These are phyloP conservation scores for Elsinoe ampelina DNA, from an alignment of 2,329 filamentous ascomycete genomes.

Conservation along the genomic window DNA sequence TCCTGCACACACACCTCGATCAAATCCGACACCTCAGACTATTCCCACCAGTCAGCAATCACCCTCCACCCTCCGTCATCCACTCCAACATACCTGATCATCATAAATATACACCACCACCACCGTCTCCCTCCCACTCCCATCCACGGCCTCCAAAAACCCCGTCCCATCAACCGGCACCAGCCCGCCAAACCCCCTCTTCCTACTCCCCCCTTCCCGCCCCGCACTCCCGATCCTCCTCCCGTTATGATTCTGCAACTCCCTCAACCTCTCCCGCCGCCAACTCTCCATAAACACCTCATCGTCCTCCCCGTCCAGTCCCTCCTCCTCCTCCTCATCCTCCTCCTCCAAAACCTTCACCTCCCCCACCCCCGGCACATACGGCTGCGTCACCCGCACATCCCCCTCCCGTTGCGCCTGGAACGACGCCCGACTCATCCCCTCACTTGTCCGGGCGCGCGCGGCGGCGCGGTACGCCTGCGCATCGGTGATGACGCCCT, in stretches of 20 bases:
- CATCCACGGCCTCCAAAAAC: slow-evolving; percentile 94
- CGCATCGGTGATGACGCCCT: slow-evolving; percentile 79
- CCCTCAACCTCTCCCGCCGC: slow-evolving; percentile 68
- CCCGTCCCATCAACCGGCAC: slow-evolving; percentile 80
- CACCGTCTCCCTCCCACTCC: slow-evolving; percentile 66
- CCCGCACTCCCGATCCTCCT: neutral
- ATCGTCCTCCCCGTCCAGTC: slow-evolving; percentile 55
- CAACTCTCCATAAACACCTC: slow-evolving; percentile 75
- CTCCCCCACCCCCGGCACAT: slow-evolving; percentile 5
- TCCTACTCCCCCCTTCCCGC: slow-evolving; percentile 12
- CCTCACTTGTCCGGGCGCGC: neutral
- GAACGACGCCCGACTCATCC: neutral
- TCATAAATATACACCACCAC: slow-evolving; percentile 95
- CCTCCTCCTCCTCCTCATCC: slow-evolving; percentile 38
- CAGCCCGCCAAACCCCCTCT: slow-evolving; percentile 63
- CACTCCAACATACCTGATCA: slow-evolving; percentile 54
- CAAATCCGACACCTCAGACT: slow-evolving; percentile 71
- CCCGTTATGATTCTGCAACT: slow-evolving; percentile 46
- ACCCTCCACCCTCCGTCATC: neutral
- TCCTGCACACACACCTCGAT: slow-evolving; percentile 70
- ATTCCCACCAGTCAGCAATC: slow-evolving; percentile 17
- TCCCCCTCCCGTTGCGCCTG: slow-evolving; percentile 5
- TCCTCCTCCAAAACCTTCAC: slow-evolving; percentile 32
- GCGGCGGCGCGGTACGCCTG: slow-evolving; percentile 50
- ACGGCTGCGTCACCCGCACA: slow-evolving; percentile 4